Base-by-base conservation (phyloP, 495 filamentous ascomycete genomes). In the Gamarada debralockiae region DNA sequence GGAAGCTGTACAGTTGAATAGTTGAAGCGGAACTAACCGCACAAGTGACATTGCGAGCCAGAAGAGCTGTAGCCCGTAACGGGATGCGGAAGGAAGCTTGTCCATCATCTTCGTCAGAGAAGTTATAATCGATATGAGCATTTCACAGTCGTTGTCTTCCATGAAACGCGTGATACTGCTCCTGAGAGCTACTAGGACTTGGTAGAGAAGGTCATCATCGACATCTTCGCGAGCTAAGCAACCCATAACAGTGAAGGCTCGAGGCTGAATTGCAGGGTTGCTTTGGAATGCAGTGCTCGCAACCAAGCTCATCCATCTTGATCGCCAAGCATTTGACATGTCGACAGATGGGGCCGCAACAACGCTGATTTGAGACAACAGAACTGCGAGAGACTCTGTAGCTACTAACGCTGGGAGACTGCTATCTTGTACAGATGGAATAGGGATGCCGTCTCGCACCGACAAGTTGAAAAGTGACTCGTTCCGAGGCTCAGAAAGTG, bases 241-340 rank as follows among this genome's bases (percentile, higher is more conserved):
- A 10, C 82, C 82, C 82, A 86, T 85, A 29, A 85, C 81, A 0
- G 82, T 78, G 52, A 86, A 86, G 22, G 82, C 82, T 18, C 79
- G 69, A 15, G 82, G 80, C 59, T 86, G 82, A 44, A 86, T 83
- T 4, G 82, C 80, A 12, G 81, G 82, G 57, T 86, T 86, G 57
- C 79, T 85, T 64, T 86, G 82, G 62, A 86, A 86, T 2, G 82
- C 82, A 2, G 82, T 86, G 61, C 80, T 84, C 17, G 82, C 81
- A 33, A 86, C 81, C 15, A 86, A 67, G 56, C 79, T 81, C 82
- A 85, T 86, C 82, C 82, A 86, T 36, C 82, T 71, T 21, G 82
- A 81, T n/a, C 82, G 76, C 82, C 82, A 86, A 27, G 77, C 74
- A 57, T 86, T 86, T 21, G 82, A 78, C 61, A 83, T 67, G 56